A percentile compares a stretch with the other conserved stretches of the same genome.
Conservation (phyloP, 371 early-diverging fungal species). For the Rhizopus stolonifer region DNA sequence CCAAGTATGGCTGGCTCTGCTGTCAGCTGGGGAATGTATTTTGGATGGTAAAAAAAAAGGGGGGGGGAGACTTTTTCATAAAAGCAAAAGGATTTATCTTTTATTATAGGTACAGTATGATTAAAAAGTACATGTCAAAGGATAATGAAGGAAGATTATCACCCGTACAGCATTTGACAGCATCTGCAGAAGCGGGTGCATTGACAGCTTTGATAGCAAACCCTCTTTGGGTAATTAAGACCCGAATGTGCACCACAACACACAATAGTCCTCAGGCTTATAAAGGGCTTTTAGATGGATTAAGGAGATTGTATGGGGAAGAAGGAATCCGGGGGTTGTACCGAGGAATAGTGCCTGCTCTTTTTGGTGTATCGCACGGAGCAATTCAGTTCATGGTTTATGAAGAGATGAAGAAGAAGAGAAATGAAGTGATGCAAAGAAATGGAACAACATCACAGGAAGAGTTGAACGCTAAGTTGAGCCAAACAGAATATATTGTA, state of each 20-base stretch:
- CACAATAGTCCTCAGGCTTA: conserved; percentile 70
- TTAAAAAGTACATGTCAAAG: conserved; percentile 75
- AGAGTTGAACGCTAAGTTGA: conserved; percentile 45
- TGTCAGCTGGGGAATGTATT: conserved; percentile 93
- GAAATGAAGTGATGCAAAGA: conserved; percentile 41
- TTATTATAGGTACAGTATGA: conserved; percentile 60
- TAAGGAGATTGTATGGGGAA: conserved; percentile 55
- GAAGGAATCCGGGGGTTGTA: conserved; percentile 89
- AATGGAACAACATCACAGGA: conserved; percentile 26
- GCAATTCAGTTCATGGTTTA: conserved; percentile 97
- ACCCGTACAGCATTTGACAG: conserved; percentile 76
- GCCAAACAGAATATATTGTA: conserved; percentile 73
- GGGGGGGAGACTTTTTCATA: not conserved
- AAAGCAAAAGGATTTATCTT: no score
- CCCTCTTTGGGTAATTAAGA: conserved; percentile 95
- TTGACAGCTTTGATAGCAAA: conserved; percentile 84
- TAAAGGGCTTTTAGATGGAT: conserved; percentile 71
- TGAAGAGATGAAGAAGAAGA: conserved; percentile 87
- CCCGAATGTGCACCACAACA: conserved; percentile 85
- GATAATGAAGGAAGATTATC: conserved; percentile 58
- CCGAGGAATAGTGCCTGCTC: conserved; percentile 83
- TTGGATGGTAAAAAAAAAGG: conserved; percentile 70
- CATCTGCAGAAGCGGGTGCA: conserved; percentile 81
- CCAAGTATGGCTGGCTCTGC: conserved; percentile 94
- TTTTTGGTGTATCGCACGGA: conserved; percentile 92